Conservation (phyloP, 257 asterid genomes). For the Penstemon davidsonii region DNA sequence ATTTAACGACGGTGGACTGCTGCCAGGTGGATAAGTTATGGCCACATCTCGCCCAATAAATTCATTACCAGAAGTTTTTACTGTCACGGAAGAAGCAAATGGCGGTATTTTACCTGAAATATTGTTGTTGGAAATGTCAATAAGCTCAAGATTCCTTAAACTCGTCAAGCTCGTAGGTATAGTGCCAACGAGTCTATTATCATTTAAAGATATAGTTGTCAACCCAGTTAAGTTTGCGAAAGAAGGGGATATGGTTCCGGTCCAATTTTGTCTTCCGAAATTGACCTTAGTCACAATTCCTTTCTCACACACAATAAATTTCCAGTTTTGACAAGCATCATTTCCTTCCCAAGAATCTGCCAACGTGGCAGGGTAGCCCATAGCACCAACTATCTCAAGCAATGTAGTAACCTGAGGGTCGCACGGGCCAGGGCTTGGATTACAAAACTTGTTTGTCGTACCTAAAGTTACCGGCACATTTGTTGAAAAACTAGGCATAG, state of each 20-base stretch:
- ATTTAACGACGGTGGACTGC: constrained; percentile 13
- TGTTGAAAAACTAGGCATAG: constrained; percentile 51
- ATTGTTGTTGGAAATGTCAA: constrained; percentile 80
- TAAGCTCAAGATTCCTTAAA: constrained; percentile 45
- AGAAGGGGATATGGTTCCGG: constrained; percentile 64
- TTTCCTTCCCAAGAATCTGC: constrained; percentile 79
- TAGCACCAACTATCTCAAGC: constrained; percentile 50
- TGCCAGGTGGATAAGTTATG: constrained; percentile 23
- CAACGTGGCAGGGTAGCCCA: constrained; percentile 57
- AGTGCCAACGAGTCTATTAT: constrained; percentile 58
- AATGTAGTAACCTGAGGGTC: constrained; percentile 62
- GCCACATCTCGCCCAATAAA: constrained; percentile 59
- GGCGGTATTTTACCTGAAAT: constrained; percentile 70
- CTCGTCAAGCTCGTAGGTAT: constrained; percentile 59
- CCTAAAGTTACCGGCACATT: constrained; percentile 41
- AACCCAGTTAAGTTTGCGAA: constrained; percentile 51
- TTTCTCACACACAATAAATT: constrained; percentile 49
- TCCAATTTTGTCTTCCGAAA: constrained; percentile 54
- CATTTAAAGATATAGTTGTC: constrained; percentile 46
- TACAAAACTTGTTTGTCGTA: constrained; percentile 54
- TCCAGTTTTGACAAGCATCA: constrained; percentile 65
- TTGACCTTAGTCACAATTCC: constrained; percentile 59
- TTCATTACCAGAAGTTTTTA: constrained; percentile 52
- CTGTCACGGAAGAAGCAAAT: constrained; percentile 39
- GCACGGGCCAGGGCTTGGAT: constrained; percentile 59